Percentiles rank a stretch among this genome's conserved stretches.
These are phyloP conservation scores for Chiua virens DNA, from an alignment of 768 basidiomycete genomes.

Conservation along the genomic window DNA sequence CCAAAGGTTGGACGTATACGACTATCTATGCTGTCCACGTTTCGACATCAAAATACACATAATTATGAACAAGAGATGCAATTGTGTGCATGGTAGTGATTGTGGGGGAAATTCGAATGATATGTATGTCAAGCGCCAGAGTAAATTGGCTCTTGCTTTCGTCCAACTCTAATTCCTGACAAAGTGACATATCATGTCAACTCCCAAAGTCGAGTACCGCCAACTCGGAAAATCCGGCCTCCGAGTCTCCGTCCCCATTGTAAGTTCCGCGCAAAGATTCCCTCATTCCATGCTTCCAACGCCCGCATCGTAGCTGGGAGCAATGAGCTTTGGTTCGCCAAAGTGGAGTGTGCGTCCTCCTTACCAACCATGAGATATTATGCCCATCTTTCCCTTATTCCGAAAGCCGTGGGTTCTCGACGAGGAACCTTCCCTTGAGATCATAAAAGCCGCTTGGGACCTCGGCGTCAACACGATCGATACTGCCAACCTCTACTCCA, in stretches of 20 bases:
- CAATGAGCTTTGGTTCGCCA: conserved; percentile 26
- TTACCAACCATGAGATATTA: background rate
- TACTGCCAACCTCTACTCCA: conserved; percentile 39
- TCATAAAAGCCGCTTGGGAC: conserved; percentile 41
- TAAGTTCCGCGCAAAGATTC: conserved; percentile 6
- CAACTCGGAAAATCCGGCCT: conserved; percentile 33
- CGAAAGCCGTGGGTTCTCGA: conserved; percentile 30
- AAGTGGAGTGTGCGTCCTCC: conserved; percentile 26
- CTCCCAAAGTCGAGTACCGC: conserved; percentile 25
- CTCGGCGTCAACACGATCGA: conserved; percentile 41
- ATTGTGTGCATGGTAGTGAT: too few relatives aligned
- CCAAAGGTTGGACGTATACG: too few relatives aligned
- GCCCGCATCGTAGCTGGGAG: conserved; percentile 20
- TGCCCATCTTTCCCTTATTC: background rate
- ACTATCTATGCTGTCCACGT: too few relatives aligned
- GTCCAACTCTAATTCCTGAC: too few relatives aligned
- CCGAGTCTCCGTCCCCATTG: conserved; percentile 35
- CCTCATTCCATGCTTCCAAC: too few relatives aligned
- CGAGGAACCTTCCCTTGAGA: conserved; percentile 29
- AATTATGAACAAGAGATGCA: too few relatives aligned
- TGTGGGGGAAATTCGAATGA: too few relatives aligned
- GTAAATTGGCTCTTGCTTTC: too few relatives aligned
- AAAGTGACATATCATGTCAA: too few relatives aligned
- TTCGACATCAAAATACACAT: too few relatives aligned
- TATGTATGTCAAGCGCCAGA: too few relatives aligned